Base-by-base conservation (phyloP, 495 filamentous ascomycete genomes). In the Achaetomiella virescens region DNA sequence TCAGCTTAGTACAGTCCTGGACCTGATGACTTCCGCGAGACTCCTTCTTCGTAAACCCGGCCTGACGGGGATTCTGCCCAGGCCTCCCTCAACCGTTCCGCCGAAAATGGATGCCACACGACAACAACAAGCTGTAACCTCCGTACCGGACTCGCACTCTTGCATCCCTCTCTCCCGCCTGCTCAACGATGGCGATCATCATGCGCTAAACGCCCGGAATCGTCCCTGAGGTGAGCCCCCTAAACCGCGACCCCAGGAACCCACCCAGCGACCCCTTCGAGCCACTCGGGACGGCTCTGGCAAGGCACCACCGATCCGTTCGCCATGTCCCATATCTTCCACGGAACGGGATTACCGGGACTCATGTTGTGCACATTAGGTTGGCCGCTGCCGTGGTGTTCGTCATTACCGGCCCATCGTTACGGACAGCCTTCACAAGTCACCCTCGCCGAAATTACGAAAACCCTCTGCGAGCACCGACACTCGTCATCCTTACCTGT, bases 141-240 rank as follows among this genome's bases (percentile, higher is more conserved):
- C 71, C 17, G 42, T 71, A 12, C 66, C 66, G 45, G 70, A 72
- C 50, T 64, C 62, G 10, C 67, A 73, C 48, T 61, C 70, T 38
- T 71, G 62, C 58, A 66, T 77, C 20, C 75, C 74, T 24, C 66
- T 78, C 45, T 69, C 69, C 35, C 69, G 63, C 42, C 55, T 66
- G 38, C 68, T 76, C 22, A 64, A 63, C 36, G 69, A 76, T 25
- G 68, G 72, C 29, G 78, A 82, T 79, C 36, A 65, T 85, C 37
- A 65, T 84, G 33, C 79, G 84, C 20, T 68, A 84, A n/a, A 83
- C 82, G 12, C 82, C 82, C 25, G 81, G 78, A 14, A 76, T 83
- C 40, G 65, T 76, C 40, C 70, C 74, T 40, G 65, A 74, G 31
- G 59, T 69, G 47, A 66, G 65, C 46, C 48, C 52, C 20, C 17